Base-by-base conservation (phyloP, 352 stramenopile species). In the Phytophthora citricola region DNA sequence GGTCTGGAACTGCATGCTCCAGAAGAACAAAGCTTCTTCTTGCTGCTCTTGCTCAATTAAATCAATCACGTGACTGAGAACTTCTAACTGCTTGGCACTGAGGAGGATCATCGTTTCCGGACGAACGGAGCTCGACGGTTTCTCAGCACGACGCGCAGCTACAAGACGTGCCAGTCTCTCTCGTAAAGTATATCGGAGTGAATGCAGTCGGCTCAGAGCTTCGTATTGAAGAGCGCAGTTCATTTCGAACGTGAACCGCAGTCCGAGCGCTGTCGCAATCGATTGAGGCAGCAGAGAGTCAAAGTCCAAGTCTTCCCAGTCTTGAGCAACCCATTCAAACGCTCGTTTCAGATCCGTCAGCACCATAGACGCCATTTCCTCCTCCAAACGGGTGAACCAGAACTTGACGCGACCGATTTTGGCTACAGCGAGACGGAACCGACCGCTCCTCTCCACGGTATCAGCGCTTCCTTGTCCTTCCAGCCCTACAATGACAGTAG, bases 321-420 rank as follows among this genome's bases (percentile, higher is more conserved):
- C 55, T 14, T 48, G 53, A 7, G 72, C 53, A 5, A 60, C 26
- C 39, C 54, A 71, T 32, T 72, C 45, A 5, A 86, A 60, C 1
- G 74, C 70, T 5, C 45, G 26, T 12, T 81, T 79, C 4, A 75
- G 17, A 27, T 90, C 77, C 3, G 73, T 58, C 24, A 45, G 43
- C 2, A 90, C 78, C 49, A 88, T 66, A n/a, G 58, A 63, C 5
- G 45, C 26, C 58, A 90, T 78, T 40, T 92, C 83, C 49, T 92
- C 83, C 45, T 90, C 79, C 0, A 92, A 58, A 2, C 83, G 71
- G 2, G 71, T 72, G 27, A 92, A 71, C 83, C 83, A 92, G 55
- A 92, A 92, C 29, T 82, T 79, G 9, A 89, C 32, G 8, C 83
- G 70, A 1, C 83, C 83, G 15, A 92, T 87, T 71, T 90, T 92